Evolutionary conservation across 352 stramenopile genomes (phyloP), one percentile per base, ranked within the genome.

Genomic region (Globisporangium cederbergense): DNA sequence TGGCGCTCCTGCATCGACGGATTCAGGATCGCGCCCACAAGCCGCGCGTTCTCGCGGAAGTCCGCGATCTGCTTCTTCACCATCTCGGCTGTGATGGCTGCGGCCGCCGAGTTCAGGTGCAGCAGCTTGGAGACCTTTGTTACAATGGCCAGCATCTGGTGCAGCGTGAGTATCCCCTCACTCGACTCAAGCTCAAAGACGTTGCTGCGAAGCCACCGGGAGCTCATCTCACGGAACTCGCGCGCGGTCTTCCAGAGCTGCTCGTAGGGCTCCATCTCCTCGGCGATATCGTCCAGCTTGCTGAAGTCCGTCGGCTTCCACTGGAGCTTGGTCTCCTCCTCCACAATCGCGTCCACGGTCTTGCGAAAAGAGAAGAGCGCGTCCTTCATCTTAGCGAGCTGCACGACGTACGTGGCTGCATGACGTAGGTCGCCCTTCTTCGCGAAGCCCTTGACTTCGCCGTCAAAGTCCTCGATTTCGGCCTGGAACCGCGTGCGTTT

Each of bases 21-120:
- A 50, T 94, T 86, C 40, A 86, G 55, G 55, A 94, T 86, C 2
- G 84, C 81, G 1, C 76, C 73, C 4, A 91, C 86, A 4, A 94
- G 65, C 0, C 79, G 74, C 9, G 83, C 68, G 14, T 87, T 86
- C 50, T 91, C 83, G 4, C 78, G 71, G 43, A 94, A 94, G 49
- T 93, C 85, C 0, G 66, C 75, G 69, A 94, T 88, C 59, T 92
- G 86, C 62, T 94, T 94, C 50, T 88, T 86, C 22, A 93, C 66
- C 49, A 88, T 72, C 51, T 94, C 85, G 0, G 85, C 79, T 0
- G 81, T 90, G 52, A 90, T 79, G 7, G 80, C 79, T 0, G 86
- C 79, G 1, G 73, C 75, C 3, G 81, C 79, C 0, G 72, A 87
- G 22, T 81, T 89, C 14, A 80, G 8, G 8, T 89, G 66, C 18